Evolutionary conservation across 129 eudicot species (phyloP).

Genomic region (Chrysanthemum lavandulifolium): DNA sequence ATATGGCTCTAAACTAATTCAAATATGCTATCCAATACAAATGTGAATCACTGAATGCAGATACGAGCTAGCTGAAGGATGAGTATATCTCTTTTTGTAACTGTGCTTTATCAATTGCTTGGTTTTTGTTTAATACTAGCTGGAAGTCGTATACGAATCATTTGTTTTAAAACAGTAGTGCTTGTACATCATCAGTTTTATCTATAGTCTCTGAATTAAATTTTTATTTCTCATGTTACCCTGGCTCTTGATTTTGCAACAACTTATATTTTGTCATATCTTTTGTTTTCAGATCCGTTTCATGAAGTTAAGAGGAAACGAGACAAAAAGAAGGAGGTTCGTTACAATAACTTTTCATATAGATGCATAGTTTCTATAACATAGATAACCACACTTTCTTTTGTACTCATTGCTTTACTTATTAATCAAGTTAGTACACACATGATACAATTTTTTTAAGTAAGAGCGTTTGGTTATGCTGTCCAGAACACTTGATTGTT

Average conservation of each 20-base stretch:
- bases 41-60: background rate
- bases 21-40: background rate
- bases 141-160: no score
- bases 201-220: background rate
- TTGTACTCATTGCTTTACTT: no score
- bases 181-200: background rate
- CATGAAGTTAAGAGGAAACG: conserved; percentile 86
- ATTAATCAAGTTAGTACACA: no score
- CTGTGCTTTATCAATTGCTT: background rate
- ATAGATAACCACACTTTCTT: background rate
- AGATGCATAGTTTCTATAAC: conserved; percentile 4
- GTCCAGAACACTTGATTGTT: no score
- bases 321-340: conserved; percentile 79
- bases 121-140: background rate
- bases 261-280: conserved; percentile 13
- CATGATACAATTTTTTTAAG: no score
- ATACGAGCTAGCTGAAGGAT: background rate
- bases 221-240: background rate
- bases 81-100: background rate
- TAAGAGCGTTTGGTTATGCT: no score
- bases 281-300: conserved; percentile 54
- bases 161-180: no score
- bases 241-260: background rate
- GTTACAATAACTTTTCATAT: background rate
- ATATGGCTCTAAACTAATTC: background rate